Percentiles rank a stretch among this genome's conserved stretches.
These are phyloP conservation scores for Coniochaeta sp. DNA, from an alignment of 2,329 filamentous ascomycete species.

Conservation along the genomic window DNA sequence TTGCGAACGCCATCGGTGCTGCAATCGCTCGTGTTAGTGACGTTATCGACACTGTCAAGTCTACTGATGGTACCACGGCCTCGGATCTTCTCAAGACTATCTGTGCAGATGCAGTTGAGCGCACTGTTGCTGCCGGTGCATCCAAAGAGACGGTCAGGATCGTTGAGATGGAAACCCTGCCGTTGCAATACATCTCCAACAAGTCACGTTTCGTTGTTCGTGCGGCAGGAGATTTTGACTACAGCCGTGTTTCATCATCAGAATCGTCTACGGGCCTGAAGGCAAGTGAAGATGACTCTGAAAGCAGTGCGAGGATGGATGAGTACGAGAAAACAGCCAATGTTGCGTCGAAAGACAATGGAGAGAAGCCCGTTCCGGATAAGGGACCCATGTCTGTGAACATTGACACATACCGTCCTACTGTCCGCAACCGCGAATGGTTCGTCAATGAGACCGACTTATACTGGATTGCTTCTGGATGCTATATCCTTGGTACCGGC, in stretches of 20 bases:
- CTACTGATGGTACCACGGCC: constrained; percentile 32
- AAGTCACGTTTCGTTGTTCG: constrained; percentile 51
- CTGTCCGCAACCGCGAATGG: constrained; percentile 45
- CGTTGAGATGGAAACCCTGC: constrained; percentile 46
- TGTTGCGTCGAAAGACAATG: neutral
- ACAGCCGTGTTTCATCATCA: constrained; percentile 16
- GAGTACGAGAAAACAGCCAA: constrained; percentile 16
- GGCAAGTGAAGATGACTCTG: neutral
- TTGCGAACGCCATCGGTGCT: constrained; percentile 60
- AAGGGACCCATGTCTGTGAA: constrained; percentile 11
- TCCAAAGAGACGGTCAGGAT: constrained; percentile 33
- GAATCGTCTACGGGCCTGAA: neutral
- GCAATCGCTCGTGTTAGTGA: constrained; percentile 54
- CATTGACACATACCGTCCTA: constrained; percentile 37
- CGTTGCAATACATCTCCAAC: constrained; percentile 46
- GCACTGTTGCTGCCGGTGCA: constrained; percentile 37
- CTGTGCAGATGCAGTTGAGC: constrained; percentile 32
- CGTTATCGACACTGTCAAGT: constrained; percentile 42
- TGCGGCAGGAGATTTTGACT: constrained; percentile 52
- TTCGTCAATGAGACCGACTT: constrained; percentile 51
- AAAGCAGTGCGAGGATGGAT: constrained; percentile 10
- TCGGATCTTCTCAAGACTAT: constrained; percentile 30
- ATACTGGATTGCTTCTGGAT: constrained; percentile 48
- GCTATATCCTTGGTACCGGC: constrained; percentile 55
- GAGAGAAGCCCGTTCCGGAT: neutral